Evolutionary conservation across 139 green algal species (phyloP).

Genomic region (Tetraselmis chui): DNA sequence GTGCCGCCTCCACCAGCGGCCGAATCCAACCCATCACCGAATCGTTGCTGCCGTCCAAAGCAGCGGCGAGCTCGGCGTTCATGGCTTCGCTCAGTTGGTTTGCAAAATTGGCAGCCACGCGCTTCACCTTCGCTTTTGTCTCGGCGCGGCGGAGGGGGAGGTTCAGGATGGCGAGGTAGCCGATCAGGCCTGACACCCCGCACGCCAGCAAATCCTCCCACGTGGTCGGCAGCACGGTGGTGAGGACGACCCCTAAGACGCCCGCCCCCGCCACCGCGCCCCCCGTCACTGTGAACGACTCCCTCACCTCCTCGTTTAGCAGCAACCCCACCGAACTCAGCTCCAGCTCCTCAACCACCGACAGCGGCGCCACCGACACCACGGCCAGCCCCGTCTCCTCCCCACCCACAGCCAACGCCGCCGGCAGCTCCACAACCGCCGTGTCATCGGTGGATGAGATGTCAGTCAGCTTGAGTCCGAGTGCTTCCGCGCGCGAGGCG

Average conservation of each 20-base stretch:
- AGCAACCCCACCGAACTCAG: slow-evolving; percentile 28
- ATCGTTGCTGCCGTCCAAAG: not conserved
- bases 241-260: slow-evolving; percentile 46
- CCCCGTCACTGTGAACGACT: slow-evolving; percentile 63
- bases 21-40: not conserved
- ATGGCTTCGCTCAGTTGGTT: slow-evolving; percentile 35
- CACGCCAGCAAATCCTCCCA: slow-evolving; percentile 79
- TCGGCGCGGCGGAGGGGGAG: slow-evolving; percentile 72
- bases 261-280: slow-evolving; percentile 39
- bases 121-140: slow-evolving; percentile 75
- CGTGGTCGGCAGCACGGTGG: slow-evolving; percentile 49
- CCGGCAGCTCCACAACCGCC: too few species aligned
- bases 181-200: slow-evolving; percentile 35
- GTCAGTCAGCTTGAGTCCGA: not conserved
- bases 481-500: not conserved
- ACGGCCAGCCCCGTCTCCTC: not conserved
- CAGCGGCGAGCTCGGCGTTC: slow-evolving; percentile 27
- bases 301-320: slow-evolving; percentile 76
- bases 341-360: slow-evolving; percentile 42
- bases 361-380: slow-evolving; percentile 12
- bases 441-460: too few species aligned
- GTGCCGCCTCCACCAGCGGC: not conserved
- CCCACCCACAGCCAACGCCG: too few species aligned
- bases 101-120: slow-evolving; percentile 43
- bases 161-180: slow-evolving; percentile 74